These are phyloP conservation scores for Lichtheimia ornata DNA, from an alignment of 371 early-diverging fungal species.

Conservation along the genomic window DNA sequence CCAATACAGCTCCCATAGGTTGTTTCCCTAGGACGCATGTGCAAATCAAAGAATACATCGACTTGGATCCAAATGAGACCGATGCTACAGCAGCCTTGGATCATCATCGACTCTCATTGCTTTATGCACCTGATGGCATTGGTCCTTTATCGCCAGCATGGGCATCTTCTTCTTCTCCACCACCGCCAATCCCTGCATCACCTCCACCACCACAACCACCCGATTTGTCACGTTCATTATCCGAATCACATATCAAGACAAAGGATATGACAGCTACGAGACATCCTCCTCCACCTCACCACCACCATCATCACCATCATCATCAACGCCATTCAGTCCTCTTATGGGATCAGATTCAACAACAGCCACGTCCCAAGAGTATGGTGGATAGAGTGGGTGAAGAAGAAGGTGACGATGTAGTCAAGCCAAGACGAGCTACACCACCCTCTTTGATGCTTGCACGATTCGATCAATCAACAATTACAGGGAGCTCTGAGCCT, in stretches of 20 bases:
- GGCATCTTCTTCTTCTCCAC: neutral
- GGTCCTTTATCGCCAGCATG: no score
- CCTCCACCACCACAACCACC: conserved; percentile 13
- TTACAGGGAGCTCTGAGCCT: conserved; percentile 61
- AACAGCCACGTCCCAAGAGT: neutral
- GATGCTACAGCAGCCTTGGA: conserved; percentile 15
- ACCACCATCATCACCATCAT: neutral
- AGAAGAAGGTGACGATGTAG: neutral
- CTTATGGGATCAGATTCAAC: neutral
- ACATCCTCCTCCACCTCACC: neutral
- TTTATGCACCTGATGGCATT: no score
- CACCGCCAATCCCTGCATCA: conserved; percentile 1
- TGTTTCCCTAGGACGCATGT: conserved; percentile 66
- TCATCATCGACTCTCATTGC: neutral
- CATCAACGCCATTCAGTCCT: neutral
- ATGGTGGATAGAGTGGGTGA: conserved; percentile 2
- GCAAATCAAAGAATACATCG: conserved; percentile 54
- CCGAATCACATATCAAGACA: conserved; percentile 28
- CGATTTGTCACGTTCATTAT: conserved; percentile 26
- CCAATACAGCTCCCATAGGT: conserved; percentile 55
- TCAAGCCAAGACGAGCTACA: conserved; percentile 1
- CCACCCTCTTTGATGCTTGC: conserved; percentile 42
- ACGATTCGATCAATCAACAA: conserved; percentile 58
- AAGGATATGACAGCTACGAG: neutral
- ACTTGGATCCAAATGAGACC: conserved; percentile 29